Evolutionary conservation across 1,284 basidiomycete genomes (phyloP).

Genomic region (Trametes pubescens): DNA sequence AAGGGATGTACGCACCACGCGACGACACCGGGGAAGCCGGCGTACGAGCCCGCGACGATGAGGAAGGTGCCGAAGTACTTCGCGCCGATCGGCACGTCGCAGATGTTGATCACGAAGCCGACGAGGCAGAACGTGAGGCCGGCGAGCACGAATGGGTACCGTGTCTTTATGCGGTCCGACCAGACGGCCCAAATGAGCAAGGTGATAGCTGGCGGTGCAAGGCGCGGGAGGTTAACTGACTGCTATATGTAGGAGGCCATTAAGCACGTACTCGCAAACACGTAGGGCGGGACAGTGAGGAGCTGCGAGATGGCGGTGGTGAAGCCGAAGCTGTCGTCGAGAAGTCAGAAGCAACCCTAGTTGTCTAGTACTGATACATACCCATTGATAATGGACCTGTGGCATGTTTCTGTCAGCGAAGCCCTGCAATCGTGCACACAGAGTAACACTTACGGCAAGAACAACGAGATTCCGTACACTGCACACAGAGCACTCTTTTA

Average conservation of each 20-base stretch:
- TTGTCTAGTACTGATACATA: constrained; percentile 36
- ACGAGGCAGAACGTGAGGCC: constrained; percentile 61
- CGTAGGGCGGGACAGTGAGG: constrained; percentile 74
- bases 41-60: constrained; percentile 66
- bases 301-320: constrained; percentile 66
- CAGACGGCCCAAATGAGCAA: constrained; percentile 61
- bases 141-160: constrained; percentile 66
- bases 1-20: constrained; percentile 58
- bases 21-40: constrained; percentile 67
- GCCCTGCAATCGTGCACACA: not conserved
- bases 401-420: not conserved
- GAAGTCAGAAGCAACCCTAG: constrained; percentile 8
- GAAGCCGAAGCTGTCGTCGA: constrained; percentile 58
- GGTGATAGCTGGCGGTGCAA: constrained; percentile 53
- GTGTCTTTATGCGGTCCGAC: constrained; percentile 64
- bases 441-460: constrained; percentile 31
- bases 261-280: constrained; percentile 58
- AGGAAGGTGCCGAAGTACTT: constrained; percentile 78
- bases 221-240: not conserved
- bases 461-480: constrained; percentile 36
- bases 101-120: constrained; percentile 74
- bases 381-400: constrained; percentile 70
- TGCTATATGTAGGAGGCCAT: not conserved
- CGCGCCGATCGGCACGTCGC: constrained; percentile 53
- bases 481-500: not conserved